Conservation (phyloP, 2,329 filamentous ascomycete species). For the Cladosporium sp. region DNA sequence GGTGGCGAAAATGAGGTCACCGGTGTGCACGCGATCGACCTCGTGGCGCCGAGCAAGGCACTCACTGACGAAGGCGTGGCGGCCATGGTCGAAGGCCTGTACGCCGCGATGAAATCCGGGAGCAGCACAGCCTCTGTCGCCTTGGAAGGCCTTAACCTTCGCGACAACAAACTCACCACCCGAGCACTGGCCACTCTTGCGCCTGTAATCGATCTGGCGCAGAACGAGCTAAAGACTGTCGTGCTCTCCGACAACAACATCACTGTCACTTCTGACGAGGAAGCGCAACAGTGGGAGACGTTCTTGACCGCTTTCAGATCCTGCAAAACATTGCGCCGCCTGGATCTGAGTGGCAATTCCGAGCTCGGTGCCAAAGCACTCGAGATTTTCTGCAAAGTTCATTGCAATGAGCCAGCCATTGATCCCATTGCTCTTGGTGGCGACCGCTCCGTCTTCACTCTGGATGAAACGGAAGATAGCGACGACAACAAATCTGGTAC, state of each 20-base stretch:
- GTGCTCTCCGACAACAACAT: slow-evolving; percentile 51
- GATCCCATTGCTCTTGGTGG: slow-evolving; percentile 33
- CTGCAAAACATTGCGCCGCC: slow-evolving; percentile 45
- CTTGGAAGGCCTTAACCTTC: slow-evolving; percentile 49
- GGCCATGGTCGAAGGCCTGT: slow-evolving; percentile 45
- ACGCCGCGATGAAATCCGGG: slow-evolving; percentile 40
- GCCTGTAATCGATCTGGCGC: slow-evolving; percentile 42
- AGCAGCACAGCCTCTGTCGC: slow-evolving; percentile 34
- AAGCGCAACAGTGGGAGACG: slow-evolving; percentile 43
- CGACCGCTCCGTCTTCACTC: slow-evolving; percentile 24
- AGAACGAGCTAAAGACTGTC: slow-evolving; percentile 48
- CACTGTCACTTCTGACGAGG: slow-evolving; percentile 37
- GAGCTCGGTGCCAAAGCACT: slow-evolving; percentile 44
- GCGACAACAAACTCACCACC: slow-evolving; percentile 47
- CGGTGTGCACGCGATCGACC: slow-evolving; percentile 38
- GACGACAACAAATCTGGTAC: slow-evolving; percentile 7
- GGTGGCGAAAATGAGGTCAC: slow-evolving; percentile 20
- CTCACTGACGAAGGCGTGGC: slow-evolving; percentile 49
- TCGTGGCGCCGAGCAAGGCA: slow-evolving; percentile 47
- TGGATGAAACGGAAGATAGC: slow-evolving; percentile 29
- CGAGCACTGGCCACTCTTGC: slow-evolving; percentile 44
- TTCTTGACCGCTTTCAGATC: slow-evolving; percentile 47
- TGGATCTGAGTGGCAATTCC: slow-evolving; percentile 49
- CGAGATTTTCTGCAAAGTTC: slow-evolving; percentile 48
- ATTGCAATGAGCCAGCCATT: slow-evolving; percentile 38